Percentiles rank a stretch among this genome's conserved stretches.
Conservation (phyloP, 768 basidiomycete species). For the Leccinum variicolor region DNA sequence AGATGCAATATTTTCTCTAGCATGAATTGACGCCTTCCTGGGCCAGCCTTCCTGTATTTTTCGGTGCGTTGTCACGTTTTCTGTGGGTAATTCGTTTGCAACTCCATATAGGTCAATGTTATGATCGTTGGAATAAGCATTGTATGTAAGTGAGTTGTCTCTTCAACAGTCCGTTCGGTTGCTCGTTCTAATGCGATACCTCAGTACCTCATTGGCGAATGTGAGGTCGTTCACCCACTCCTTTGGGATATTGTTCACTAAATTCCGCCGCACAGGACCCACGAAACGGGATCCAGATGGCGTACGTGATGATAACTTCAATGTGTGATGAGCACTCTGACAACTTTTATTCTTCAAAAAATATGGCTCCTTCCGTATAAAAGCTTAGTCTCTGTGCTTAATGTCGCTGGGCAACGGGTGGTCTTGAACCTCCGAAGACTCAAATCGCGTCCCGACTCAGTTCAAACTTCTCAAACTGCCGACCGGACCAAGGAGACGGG, state of each 20-base stretch:
- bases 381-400: constrained; percentile 6
- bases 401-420: constrained; percentile 13
- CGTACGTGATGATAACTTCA: neutral
- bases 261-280: constrained; percentile 2
- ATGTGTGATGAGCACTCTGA: neutral
- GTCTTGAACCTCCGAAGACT: constrained; percentile 15
- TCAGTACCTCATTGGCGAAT: neutral
- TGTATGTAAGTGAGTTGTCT: constrained; percentile 5
- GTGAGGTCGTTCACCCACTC: neutral
- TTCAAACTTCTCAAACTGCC: neutral
- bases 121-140: neutral
- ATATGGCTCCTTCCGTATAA: neutral
- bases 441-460: neutral
- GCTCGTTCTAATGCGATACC: neutral
- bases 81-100: neutral
- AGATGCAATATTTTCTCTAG: neutral
- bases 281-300: neutral
- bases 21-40: neutral
- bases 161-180: neutral
- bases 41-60: neutral
- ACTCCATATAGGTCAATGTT: neutral
- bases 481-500: neutral
- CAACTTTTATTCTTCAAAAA: neutral
- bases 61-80: neutral
- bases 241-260: neutral